Evolutionary conservation across 2,329 filamentous ascomycete species (phyloP).

Genomic region (Colletotrichum sp.): DNA sequence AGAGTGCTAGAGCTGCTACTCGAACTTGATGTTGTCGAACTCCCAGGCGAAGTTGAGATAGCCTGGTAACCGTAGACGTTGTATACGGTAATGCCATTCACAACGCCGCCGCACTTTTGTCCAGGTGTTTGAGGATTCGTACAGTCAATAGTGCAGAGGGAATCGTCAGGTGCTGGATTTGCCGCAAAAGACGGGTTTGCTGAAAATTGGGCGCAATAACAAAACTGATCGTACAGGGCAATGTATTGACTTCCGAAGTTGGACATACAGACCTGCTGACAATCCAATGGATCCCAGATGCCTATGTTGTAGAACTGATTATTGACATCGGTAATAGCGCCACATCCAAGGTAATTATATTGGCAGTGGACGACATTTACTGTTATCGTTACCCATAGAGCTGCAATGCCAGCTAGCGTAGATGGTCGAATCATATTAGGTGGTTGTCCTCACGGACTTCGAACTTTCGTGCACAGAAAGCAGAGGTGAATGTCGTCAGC

Average conservation of each 20-base stretch:
- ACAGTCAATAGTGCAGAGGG: background rate
- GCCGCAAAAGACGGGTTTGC: background rate
- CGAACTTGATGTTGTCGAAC: background rate
- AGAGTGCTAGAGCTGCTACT: background rate
- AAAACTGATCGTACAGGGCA: background rate
- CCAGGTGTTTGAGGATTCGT: background rate
- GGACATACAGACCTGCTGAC: background rate
- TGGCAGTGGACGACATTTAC: background rate
- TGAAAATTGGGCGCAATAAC: background rate
- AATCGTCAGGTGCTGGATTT: background rate
- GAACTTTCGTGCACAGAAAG: background rate
- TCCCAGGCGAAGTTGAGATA: background rate
- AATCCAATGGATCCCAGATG: accelerated
- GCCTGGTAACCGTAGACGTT: background rate
- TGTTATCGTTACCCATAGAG: background rate
- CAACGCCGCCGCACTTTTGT: background rate
- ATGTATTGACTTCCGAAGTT: background rate
- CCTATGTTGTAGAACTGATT: no score
- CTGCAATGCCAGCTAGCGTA: background rate
- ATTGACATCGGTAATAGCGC: background rate
- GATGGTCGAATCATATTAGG: background rate
- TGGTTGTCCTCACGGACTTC: background rate
- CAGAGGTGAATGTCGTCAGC: background rate
- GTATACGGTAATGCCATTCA: background rate
- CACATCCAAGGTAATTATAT: background rate